A percentile compares a stretch with the other conserved stretches of the same genome.
These are phyloP conservation scores for Gorgonomyces haynaldii DNA, from an alignment of 192 early-diverging fungal species.

Conservation along the genomic window DNA sequence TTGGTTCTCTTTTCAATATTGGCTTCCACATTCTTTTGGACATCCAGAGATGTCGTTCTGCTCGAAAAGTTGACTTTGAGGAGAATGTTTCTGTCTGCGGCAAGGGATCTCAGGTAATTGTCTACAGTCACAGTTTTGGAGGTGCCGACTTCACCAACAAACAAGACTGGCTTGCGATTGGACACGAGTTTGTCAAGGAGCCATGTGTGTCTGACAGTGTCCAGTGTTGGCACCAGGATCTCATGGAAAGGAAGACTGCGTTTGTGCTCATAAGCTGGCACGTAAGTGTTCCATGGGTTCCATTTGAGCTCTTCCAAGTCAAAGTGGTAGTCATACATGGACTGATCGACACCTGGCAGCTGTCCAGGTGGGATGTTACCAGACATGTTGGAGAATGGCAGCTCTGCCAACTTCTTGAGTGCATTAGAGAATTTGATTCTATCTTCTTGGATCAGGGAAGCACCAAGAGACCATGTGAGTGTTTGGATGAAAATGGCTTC, in stretches of 20 bases:
- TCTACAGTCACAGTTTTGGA: constrained; percentile 49
- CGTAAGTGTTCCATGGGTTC: constrained; percentile 43
- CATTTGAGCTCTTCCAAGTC: constrained; percentile 39
- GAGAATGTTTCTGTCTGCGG: constrained; percentile 39
- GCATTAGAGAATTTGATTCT: constrained; percentile 44
- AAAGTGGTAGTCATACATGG: constrained; percentile 47
- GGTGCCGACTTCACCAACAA: constrained; percentile 51
- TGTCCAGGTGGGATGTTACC: constrained; percentile 32
- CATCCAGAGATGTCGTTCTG: constrained; percentile 44
- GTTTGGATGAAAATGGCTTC: constrained; percentile 47
- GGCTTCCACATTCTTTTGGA: constrained; percentile 47
- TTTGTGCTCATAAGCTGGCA: constrained; percentile 43
- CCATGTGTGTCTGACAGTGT: constrained; percentile 49
- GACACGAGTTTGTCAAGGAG: constrained; percentile 38
- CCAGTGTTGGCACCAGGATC: constrained; percentile 47
- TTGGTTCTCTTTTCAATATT: constrained; percentile 53
- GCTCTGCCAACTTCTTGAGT: constrained; percentile 46
- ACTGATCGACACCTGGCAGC: constrained; percentile 45
- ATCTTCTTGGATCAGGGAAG: constrained; percentile 43
- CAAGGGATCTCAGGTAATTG: constrained; percentile 37
- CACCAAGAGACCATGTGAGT: constrained; percentile 45
- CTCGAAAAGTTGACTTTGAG: constrained; percentile 51
- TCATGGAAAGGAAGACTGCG: constrained; percentile 34
- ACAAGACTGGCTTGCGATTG: constrained; percentile 41
- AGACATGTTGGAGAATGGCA: constrained; percentile 37